A percentile compares a stretch with the other conserved stretches of the same genome.
phyloP scores from a whole-genome alignment of 2,329 filamentous ascomycete species.

The Orbilia blumenaviensis region DNA sequence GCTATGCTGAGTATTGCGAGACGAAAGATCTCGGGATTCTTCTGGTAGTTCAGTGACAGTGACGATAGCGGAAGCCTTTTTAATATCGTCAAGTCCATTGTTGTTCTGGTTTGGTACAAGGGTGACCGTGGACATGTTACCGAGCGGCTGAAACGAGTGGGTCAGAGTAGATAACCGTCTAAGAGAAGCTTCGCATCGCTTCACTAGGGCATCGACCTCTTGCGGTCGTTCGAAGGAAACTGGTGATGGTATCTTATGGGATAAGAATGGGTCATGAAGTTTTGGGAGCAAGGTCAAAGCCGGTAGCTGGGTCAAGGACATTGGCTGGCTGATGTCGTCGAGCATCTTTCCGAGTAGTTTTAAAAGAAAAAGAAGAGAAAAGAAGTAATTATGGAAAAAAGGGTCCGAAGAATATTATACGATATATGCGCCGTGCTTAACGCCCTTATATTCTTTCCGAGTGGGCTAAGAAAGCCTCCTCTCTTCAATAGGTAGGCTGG shows the following conservation, averaged over 20 bases:
- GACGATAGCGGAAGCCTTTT: slow-evolving; percentile 36
- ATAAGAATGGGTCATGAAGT: slow-evolving; percentile 50
- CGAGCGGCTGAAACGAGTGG: slow-evolving; percentile 52
- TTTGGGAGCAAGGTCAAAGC: slow-evolving; percentile 50
- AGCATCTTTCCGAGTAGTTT: slow-evolving; percentile 45
- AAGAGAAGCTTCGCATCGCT: slow-evolving; percentile 55
- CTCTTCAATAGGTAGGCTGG: slow-evolving; percentile 44
- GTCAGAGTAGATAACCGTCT: slow-evolving; percentile 51
- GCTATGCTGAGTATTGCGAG: slow-evolving; percentile 13
- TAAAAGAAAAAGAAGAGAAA: slow-evolving; percentile 16
- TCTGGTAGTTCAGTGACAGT: slow-evolving; percentile 45
- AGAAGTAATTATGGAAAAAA: slow-evolving; percentile 39
- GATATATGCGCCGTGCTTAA: slow-evolving; percentile 54
- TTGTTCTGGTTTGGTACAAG: slow-evolving; percentile 36
- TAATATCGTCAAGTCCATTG: slow-evolving; percentile 37
- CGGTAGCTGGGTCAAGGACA: slow-evolving; percentile 49
- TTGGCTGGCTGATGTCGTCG: slow-evolving; percentile 49
- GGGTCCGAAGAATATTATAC: slow-evolving; percentile 37
- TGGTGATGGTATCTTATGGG: slow-evolving; percentile 46
- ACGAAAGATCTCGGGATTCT: slow-evolving; percentile 22
- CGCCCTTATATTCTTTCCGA: slow-evolving; percentile 48
- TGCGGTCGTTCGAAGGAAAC: slow-evolving; percentile 50
- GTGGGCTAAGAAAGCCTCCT: slow-evolving; percentile 42
- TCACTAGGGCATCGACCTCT: slow-evolving; percentile 53
- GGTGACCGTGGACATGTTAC: slow-evolving; percentile 53